These are phyloP conservation scores for Globisporangium orthogonon DNA, from an alignment of 352 stramenopile genomes.

Conservation along the genomic window DNA sequence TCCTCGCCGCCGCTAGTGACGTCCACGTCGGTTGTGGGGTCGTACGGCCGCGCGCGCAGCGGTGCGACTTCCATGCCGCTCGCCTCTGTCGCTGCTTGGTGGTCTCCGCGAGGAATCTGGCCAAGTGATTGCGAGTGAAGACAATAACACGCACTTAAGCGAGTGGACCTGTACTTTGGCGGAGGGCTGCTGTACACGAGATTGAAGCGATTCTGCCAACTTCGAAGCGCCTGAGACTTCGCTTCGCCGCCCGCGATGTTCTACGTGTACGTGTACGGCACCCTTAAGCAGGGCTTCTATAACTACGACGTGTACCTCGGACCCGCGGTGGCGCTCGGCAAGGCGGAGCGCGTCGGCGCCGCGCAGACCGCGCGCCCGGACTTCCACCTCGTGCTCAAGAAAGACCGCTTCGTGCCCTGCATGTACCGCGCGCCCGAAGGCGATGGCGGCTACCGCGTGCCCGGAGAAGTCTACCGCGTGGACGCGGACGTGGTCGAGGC, in stretches of 20 bases:
- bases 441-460: slow-evolving; percentile 32
- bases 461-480: slow-evolving; percentile 57
- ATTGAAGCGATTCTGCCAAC: not conserved
- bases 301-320: slow-evolving; percentile 69
- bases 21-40: slow-evolving; percentile 11
- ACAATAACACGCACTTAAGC: not conserved
- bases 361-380: slow-evolving; percentile 25
- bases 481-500: slow-evolving; percentile 45
- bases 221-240: too few species aligned
- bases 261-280: slow-evolving; percentile 77
- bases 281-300: slow-evolving; percentile 65
- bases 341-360: slow-evolving; percentile 40
- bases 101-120: not conserved
- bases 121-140: not conserved
- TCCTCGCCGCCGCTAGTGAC: slow-evolving; percentile 1
- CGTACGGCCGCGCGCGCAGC: slow-evolving; percentile 7
- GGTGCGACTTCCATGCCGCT: not conserved
- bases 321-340: slow-evolving; percentile 35
- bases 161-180: not conserved
- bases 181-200: not conserved
- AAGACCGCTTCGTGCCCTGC: slow-evolving; percentile 57
- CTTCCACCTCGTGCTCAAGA: slow-evolving; percentile 61
- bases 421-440: slow-evolving; percentile 35
- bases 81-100: not conserved
- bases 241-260: slow-evolving; percentile 9